phyloP scores from a whole-genome alignment of 768 basidiomycete species.

The Leccinum rimulosum region DNA sequence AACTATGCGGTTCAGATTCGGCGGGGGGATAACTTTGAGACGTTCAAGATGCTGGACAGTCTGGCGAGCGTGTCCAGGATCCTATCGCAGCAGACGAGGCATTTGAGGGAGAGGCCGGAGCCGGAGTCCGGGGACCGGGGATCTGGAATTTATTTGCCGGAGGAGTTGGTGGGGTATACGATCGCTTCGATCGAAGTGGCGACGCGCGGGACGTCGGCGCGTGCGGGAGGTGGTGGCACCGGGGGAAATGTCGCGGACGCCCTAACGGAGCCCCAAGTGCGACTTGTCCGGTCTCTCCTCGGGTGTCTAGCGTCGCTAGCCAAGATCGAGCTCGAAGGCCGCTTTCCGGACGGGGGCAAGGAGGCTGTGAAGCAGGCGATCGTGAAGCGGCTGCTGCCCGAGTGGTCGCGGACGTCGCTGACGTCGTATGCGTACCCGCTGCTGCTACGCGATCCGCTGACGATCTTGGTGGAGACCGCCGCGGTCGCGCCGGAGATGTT shows the following conservation, averaged over 20 bases:
- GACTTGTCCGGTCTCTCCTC: constrained; percentile 76
- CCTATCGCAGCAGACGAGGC: constrained; percentile 80
- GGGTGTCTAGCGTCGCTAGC: constrained; percentile 66
- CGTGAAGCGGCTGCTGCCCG: constrained; percentile 85
- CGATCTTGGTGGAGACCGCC: constrained; percentile 85
- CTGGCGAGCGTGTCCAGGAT: constrained; percentile 76
- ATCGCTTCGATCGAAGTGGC: constrained; percentile 78
- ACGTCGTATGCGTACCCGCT: constrained; percentile 83
- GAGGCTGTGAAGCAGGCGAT: constrained; percentile 81
- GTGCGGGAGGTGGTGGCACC: constrained; percentile 34
- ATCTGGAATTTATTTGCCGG: constrained; percentile 85
- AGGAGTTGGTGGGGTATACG: constrained; percentile 89
- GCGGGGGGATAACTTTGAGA: constrained; percentile 52
- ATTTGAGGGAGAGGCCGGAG: constrained; percentile 74
- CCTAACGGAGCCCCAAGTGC: constrained; percentile 66
- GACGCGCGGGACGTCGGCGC: constrained; percentile 59
- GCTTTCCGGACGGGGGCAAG: constrained; percentile 65
- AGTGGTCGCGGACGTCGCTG: constrained; percentile 86
- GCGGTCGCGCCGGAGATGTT: constrained; percentile 88
- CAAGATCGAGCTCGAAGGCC: constrained; percentile 63
- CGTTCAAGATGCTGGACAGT: constrained; percentile 83
- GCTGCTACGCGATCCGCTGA: constrained; percentile 86
- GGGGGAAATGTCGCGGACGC: constrained; percentile 59
- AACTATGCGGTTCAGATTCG: constrained; percentile 60
- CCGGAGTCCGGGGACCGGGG: constrained; percentile 75